phyloP scores from a whole-genome alignment of 176 grass and related monocot species.

The Olyra latifolia region DNA sequence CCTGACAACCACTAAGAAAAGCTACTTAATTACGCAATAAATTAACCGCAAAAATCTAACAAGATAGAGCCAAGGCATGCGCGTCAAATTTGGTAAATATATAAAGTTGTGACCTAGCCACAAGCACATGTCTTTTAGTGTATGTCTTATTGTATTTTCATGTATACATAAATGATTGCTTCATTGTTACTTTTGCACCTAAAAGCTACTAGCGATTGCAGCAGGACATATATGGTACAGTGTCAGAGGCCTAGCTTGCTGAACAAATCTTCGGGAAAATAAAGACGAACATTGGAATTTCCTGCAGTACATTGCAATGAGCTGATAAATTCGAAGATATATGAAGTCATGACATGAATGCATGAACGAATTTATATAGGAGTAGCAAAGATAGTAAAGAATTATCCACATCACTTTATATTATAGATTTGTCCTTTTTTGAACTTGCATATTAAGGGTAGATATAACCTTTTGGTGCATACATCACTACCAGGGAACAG shows the following conservation, averaged over 20 bases:
- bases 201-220: not conserved
- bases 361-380: not conserved
- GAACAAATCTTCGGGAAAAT: too few species aligned
- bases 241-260: too few species aligned
- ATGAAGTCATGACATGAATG: not conserved
- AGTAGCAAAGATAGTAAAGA: not conserved
- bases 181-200: slow-evolving; percentile 2
- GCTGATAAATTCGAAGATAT: not conserved
- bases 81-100: slow-evolving; percentile 7
- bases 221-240: not conserved
- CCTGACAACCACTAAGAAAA: slow-evolving; percentile 21
- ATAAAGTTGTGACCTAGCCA: slow-evolving; percentile 20
- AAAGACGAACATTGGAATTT: not conserved
- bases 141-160: slow-evolving; percentile 21
- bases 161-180: not conserved
- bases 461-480: too few species aligned
- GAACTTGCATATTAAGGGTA: not conserved
- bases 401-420: not conserved
- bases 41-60: slow-evolving; percentile 41
- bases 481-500: too few species aligned
- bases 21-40: slow-evolving; percentile 27
- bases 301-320: not conserved
- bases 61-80: slow-evolving; percentile 19
- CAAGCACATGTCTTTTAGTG: slow-evolving; percentile 35
- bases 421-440: not conserved